These are phyloP conservation scores for Auricularia auricula-judae DNA, from an alignment of 768 basidiomycete species.

Conservation along the genomic window DNA sequence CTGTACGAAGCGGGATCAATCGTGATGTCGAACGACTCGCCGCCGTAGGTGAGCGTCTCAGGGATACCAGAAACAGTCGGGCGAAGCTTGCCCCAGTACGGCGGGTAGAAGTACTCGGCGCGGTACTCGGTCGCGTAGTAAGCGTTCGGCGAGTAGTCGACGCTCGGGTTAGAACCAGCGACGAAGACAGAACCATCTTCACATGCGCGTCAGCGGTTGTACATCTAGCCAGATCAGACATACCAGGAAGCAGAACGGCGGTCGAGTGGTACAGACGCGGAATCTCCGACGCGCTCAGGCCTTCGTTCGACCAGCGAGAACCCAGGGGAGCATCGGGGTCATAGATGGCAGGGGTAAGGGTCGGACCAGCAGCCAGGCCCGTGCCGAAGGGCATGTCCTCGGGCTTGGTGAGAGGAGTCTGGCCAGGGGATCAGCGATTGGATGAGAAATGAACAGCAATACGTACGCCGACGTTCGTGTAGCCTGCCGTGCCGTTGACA, in stretches of 20 bases:
- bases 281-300: conserved; percentile 49
- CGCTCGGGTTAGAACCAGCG: conserved; percentile 89
- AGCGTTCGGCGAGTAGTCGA: conserved; percentile 59
- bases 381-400: conserved; percentile 55
- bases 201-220: background rate
- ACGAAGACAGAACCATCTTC: conserved; percentile 64
- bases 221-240: background rate
- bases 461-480: conserved; percentile 32
- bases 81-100: conserved; percentile 66
- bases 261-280: conserved; percentile 86
- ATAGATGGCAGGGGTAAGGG: conserved; percentile 73
- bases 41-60: conserved; percentile 72
- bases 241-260: conserved; percentile 74
- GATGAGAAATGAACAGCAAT: background rate
- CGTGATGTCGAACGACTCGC: conserved; percentile 62
- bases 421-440: background rate
- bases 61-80: conserved; percentile 66
- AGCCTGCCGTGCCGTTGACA: conserved; percentile 80
- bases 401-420: conserved; percentile 23
- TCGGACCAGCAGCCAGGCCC: conserved; percentile 71
- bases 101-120: conserved; percentile 85
- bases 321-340: conserved; percentile 65
- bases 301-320: conserved; percentile 59
- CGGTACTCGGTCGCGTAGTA: conserved; percentile 68
- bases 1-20: conserved; percentile 56